Percentiles rank a stretch among this genome's conserved stretches.
These are phyloP conservation scores for Camellia lanceoleosa DNA, from an alignment of 148 eudicot genomes.

Conservation along the genomic window DNA sequence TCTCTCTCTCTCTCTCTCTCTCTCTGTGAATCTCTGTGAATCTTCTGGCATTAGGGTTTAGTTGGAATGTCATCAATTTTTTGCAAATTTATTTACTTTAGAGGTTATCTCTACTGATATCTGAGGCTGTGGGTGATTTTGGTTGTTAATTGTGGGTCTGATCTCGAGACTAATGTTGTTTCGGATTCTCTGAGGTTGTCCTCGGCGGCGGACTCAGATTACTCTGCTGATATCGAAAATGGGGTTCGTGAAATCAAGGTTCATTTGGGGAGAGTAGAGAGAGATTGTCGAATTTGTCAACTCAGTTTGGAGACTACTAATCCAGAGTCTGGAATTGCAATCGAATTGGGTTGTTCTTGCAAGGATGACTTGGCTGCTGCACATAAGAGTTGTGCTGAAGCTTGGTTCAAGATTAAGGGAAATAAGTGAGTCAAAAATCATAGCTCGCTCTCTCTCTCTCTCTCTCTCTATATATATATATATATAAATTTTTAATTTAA, in stretches of 20 bases:
- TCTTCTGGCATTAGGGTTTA: no score
- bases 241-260: conserved; percentile 16
- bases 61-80: no score
- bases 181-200: conserved; percentile 21
- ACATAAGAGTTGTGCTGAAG: conserved; percentile 63
- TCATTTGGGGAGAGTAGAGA: conserved; percentile 28
- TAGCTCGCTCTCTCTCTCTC: background rate
- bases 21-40: no score
- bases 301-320: conserved; percentile 36
- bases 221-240: conserved; percentile 25
- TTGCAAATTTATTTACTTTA: no score
- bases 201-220: conserved; percentile 29
- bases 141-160: conserved; percentile 4
- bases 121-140: conserved; percentile 11
- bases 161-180: conserved; percentile 9
- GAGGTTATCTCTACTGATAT: no score
- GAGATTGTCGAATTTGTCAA: conserved; percentile 69
- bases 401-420: conserved; percentile 74
- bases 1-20: no score
- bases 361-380: conserved; percentile 74
- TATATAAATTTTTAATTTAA: background rate
- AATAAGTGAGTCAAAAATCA: conserved; percentile 46
- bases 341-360: conserved; percentile 69
- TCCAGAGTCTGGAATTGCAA: conserved; percentile 34
- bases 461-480: no score